Conservation (phyloP, 208 protist species). For the Wallacemonas sp. region DNA sequence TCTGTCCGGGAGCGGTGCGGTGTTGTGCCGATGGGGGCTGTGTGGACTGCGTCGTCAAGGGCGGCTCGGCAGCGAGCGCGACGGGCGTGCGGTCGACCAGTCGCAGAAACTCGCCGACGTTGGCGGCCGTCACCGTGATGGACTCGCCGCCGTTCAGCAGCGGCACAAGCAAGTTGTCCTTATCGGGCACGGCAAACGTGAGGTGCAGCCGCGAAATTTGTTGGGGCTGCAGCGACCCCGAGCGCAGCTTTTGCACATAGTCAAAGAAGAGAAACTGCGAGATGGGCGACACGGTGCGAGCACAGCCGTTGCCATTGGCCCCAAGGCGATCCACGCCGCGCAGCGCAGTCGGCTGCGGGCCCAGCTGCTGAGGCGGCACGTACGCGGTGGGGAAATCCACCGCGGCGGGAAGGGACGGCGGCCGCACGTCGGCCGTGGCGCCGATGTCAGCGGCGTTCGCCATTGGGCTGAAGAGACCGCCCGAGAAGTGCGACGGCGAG, state of each 20-base stretch:
- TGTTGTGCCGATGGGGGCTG: conserved; percentile 7
- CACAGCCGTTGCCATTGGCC: conserved; percentile 22
- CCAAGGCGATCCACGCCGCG: not conserved
- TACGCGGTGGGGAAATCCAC: not conserved
- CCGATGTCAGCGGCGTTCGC: conserved; percentile 29
- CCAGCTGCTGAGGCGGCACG: not conserved
- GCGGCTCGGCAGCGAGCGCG: conserved; percentile 5
- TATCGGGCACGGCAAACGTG: conserved; percentile 71
- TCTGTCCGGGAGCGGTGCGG: conserved; percentile 1
- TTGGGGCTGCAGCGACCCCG: conserved; percentile 33
- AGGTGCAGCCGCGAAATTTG: conserved; percentile 60
- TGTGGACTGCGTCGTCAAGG: conserved; percentile 17
- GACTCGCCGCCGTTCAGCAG: conserved; percentile 74
- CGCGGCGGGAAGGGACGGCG: conserved; percentile 25
- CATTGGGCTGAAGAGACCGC: conserved; percentile 56
- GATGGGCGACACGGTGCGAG: conserved; percentile 19
- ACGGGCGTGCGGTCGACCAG: conserved; percentile 43
- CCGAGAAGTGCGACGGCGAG: conserved; percentile 49
- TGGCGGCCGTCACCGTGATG: conserved; percentile 64
- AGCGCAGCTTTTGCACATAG: conserved; percentile 46
- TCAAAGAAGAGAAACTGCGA: conserved; percentile 43
- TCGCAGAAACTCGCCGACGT: conserved; percentile 67
- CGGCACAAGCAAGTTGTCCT: conserved; percentile 53
- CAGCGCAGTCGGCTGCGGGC: not conserved
- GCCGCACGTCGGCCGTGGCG: conserved; percentile 24